Conservation (phyloP, 139 green algal species). For the Chlamydomonas sp. region DNA sequence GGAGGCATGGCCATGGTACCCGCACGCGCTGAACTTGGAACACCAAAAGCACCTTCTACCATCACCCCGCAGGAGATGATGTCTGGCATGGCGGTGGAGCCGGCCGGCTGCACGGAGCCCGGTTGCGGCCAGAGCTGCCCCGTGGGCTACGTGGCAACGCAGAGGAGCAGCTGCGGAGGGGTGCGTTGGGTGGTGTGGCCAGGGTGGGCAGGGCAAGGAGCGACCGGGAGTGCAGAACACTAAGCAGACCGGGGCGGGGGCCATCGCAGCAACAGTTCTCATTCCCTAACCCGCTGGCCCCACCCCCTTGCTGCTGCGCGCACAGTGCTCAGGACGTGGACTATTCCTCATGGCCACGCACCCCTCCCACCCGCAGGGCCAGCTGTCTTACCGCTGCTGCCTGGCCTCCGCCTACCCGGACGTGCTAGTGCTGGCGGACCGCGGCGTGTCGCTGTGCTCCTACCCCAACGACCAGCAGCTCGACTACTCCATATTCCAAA, state of each 20-base stretch:
- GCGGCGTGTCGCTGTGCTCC: conserved; percentile 15
- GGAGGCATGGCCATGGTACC: too few relatives aligned
- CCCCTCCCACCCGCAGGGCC: neutral
- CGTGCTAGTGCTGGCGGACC: conserved; percentile 47
- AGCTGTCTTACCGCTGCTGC: conserved; percentile 40
- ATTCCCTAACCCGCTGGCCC: too few relatives aligned
- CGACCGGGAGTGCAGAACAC: too few relatives aligned
- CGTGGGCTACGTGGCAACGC: neutral
- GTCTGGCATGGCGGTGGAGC: conserved; percentile 44
- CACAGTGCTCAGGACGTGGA: too few relatives aligned
- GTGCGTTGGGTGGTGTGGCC: neutral
- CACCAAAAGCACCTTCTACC: too few relatives aligned
- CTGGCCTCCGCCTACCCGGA: conserved; percentile 41
- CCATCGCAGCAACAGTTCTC: too few relatives aligned
- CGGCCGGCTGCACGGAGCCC: conserved; percentile 19
- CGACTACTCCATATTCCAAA: neutral
- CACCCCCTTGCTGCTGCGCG: too few relatives aligned
- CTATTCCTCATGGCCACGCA: neutral
- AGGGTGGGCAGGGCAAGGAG: neutral
- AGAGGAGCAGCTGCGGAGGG: conserved; percentile 1
- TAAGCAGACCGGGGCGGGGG: too few relatives aligned
- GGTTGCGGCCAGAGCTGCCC: conserved; percentile 30
- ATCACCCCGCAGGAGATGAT: conserved; percentile 44
- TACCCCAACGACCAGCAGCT: neutral
- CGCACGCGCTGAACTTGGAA: too few relatives aligned